Conservation (phyloP, 176 grass and related monocot species). For the Oryza longistaminata region DNA sequence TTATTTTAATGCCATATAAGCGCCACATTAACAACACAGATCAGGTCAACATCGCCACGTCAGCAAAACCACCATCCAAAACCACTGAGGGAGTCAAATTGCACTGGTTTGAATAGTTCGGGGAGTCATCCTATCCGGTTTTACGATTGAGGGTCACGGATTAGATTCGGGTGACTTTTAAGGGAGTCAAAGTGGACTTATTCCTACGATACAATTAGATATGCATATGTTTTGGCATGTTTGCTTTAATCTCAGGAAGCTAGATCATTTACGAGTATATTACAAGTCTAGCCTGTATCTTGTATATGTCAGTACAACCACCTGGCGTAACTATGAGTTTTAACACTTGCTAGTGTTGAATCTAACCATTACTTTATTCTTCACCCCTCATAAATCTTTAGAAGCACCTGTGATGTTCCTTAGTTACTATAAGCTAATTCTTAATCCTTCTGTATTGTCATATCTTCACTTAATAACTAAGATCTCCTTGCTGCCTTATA, state of each 20-base stretch:
- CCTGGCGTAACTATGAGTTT: background rate
- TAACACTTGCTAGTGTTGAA: background rate
- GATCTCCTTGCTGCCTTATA: background rate
- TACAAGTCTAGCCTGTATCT: background rate
- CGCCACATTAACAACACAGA: too few species aligned
- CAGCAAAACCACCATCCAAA: too few species aligned
- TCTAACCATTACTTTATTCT: background rate
- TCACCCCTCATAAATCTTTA: background rate
- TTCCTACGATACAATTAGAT: background rate
- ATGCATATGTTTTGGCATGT: conserved; percentile 9
- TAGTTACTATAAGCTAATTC: background rate
- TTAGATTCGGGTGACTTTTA: too few species aligned
- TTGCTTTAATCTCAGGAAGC: conserved; percentile 9
- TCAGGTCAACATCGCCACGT: too few species aligned
- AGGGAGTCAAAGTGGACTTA: too few species aligned
- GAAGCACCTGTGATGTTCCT: background rate
- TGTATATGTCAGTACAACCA: background rate
- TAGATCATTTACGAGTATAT: background rate
- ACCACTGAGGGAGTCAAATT: too few species aligned
- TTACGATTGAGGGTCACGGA: too few species aligned
- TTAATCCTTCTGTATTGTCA: background rate
- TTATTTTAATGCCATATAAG: too few species aligned
- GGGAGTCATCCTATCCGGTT: too few species aligned
- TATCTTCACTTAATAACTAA: background rate
- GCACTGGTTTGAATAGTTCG: too few species aligned